Percentiles rank a stretch among this genome's conserved stretches.
phyloP scores from a whole-genome alignment of 2,329 filamentous ascomycete species.

The Bertia moriformis region DNA sequence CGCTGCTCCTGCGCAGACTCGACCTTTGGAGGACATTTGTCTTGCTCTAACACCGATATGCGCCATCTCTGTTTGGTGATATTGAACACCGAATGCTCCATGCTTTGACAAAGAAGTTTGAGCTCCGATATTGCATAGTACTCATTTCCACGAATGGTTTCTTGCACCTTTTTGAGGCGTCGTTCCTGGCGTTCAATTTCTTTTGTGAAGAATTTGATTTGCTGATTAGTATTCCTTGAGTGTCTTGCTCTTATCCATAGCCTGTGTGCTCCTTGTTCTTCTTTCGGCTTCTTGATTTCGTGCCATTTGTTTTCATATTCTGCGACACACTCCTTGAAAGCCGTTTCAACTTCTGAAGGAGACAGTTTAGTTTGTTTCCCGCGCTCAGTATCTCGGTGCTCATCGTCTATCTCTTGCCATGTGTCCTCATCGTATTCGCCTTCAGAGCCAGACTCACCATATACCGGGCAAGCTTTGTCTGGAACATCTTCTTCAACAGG shows the following conservation, averaged over 20 bases:
- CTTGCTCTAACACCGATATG: background rate
- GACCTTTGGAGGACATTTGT: background rate
- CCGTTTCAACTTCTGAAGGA: background rate
- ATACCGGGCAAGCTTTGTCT: background rate
- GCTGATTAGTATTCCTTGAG: background rate
- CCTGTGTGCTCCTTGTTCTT: background rate
- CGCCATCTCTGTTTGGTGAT: background rate
- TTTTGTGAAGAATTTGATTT: background rate
- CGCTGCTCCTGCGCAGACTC: background rate
- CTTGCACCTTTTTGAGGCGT: background rate
- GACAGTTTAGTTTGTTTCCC: background rate
- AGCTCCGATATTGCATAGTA: background rate
- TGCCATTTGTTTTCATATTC: background rate
- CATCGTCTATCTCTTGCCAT: background rate
- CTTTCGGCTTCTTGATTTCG: background rate
- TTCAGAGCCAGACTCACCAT: background rate
- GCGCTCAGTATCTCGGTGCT: background rate
- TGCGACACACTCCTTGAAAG: background rate
- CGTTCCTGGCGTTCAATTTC: background rate
- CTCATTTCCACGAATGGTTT: background rate
- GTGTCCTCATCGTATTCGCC: background rate
- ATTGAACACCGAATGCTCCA: background rate
- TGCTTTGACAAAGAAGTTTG: background rate
- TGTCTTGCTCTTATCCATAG: background rate
- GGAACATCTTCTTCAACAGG: background rate